Percentiles rank a stretch among this genome's conserved stretches.
phyloP scores from a whole-genome alignment of 441 rosid genomes.

The Erodium texanum region DNA sequence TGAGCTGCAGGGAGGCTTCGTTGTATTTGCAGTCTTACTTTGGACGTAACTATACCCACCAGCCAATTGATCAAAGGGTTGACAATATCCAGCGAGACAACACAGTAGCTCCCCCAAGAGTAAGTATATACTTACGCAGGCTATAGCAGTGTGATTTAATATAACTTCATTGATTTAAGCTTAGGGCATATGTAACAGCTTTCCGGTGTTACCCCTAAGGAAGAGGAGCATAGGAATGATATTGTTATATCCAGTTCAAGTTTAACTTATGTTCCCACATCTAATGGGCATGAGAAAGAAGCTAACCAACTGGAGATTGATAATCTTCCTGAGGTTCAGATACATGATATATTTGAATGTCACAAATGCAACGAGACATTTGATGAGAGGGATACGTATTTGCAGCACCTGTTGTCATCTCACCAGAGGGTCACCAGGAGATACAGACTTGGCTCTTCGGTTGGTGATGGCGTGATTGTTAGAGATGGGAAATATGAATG shows the following conservation, averaged over 20 bases:
- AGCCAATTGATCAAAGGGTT: slow-evolving; percentile 16
- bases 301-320: slow-evolving; percentile 29
- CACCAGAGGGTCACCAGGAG: slow-evolving; percentile 58
- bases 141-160: background rate
- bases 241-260: slow-evolving; percentile 12
- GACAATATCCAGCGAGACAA: slow-evolving; percentile 24
- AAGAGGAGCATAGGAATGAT: slow-evolving; percentile 26
- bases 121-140: slow-evolving; percentile 21
- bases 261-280: slow-evolving; percentile 3
- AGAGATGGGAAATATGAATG: slow-evolving; percentile 72
- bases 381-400: slow-evolving; percentile 52
- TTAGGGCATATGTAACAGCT: slow-evolving; percentile 28
- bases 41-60: slow-evolving; percentile 23
- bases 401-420: slow-evolving; percentile 59
- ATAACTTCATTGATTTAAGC: slow-evolving; percentile 11
- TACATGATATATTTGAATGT: slow-evolving; percentile 53
- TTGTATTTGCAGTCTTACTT: slow-evolving; percentile 41
- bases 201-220: slow-evolving; percentile 24
- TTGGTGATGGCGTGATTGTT: slow-evolving; percentile 64
- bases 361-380: slow-evolving; percentile 59
- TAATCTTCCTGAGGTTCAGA: slow-evolving; percentile 49
- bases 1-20: slow-evolving; percentile 63
- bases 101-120: slow-evolving; percentile 28
- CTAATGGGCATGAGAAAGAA: slow-evolving; percentile 29
- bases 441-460: slow-evolving; percentile 58